These are phyloP conservation scores for Globomyces sp. DNA, from an alignment of 371 early-diverging fungal genomes.

Conservation along the genomic window DNA sequence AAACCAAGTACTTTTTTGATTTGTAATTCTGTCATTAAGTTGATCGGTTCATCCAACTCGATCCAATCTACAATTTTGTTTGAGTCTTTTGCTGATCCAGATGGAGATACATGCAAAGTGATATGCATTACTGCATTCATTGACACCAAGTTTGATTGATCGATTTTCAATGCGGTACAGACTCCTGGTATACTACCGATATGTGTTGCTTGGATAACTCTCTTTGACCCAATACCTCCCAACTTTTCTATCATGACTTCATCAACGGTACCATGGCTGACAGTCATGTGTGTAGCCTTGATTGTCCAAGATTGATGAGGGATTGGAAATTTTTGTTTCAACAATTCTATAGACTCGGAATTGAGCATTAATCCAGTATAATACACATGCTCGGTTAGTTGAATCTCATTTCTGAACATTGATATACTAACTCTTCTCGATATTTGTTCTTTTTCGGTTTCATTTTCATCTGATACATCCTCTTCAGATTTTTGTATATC, in stretches of 20 bases:
- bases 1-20: not conserved
- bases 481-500: not conserved
- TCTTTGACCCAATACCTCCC: constrained; percentile 36
- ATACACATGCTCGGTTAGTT: constrained; percentile 29
- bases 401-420: constrained; percentile 31
- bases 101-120: constrained; percentile 27
- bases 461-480: not conserved
- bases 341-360: not conserved
- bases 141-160: not conserved
- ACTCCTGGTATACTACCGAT: constrained; percentile 22
- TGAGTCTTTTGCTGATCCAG: not conserved
- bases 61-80: constrained; percentile 33
- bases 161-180: not conserved
- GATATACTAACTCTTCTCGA: constrained; percentile 13
- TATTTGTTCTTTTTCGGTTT: not conserved
- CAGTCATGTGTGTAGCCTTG: constrained; percentile 33
- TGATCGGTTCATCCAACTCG: constrained; percentile 20
- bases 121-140: constrained; percentile 11
- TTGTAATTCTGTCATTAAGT: not conserved
- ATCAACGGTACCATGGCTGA: constrained; percentile 32
- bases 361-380: constrained; percentile 39
- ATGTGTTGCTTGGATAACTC: constrained; percentile 29
- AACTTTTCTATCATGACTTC: constrained; percentile 25
- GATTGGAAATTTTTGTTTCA: constrained; percentile 24
- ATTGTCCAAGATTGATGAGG: constrained; percentile 22